Percentiles rank a stretch among this genome's conserved stretches.
These are phyloP conservation scores for Russula vinacea DNA, from an alignment of 768 basidiomycete species.

Conservation along the genomic window DNA sequence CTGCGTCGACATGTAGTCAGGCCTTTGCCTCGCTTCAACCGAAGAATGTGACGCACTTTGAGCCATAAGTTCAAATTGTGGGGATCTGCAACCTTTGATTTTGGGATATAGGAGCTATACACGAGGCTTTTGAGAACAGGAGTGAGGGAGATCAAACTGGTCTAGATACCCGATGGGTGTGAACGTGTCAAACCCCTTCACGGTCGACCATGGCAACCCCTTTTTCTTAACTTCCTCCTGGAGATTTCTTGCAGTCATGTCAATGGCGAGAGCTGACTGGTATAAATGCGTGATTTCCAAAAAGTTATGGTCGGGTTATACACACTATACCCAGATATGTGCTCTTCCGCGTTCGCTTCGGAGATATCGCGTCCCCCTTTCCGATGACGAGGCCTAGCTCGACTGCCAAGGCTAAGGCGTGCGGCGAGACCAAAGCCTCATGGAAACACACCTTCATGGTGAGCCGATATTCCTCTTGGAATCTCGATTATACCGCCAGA, in stretches of 20 bases:
- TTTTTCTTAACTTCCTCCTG: constrained; percentile 90
- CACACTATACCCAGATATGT: constrained; percentile 91
- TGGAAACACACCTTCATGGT: constrained; percentile 74
- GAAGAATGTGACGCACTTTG: constrained; percentile 48
- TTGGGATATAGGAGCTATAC: constrained; percentile 75
- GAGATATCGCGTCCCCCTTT: constrained; percentile 77
- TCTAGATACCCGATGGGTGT: constrained; percentile 76
- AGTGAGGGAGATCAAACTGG: neutral
- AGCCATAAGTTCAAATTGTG: constrained; percentile 74
- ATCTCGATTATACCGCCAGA: constrained; percentile 82
- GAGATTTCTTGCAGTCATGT: constrained; percentile 94
- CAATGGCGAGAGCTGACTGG: constrained; percentile 77
- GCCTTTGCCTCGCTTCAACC: neutral
- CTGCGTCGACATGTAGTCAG: constrained; percentile 39
- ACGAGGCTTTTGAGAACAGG: neutral
- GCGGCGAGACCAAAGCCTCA: neutral
- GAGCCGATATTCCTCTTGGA: constrained; percentile 75
- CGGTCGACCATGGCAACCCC: constrained; percentile 96
- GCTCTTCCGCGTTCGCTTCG: constrained; percentile 61
- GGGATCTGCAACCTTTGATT: constrained; percentile 61
- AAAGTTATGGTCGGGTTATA: neutral
- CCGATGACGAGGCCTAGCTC: constrained; percentile 98
- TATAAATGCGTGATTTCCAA: neutral
- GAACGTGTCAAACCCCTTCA: constrained; percentile 97
- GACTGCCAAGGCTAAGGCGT: constrained; percentile 46